These are phyloP conservation scores for Diaporthe caulivora DNA, from an alignment of 2,329 filamentous ascomycete species.

Conservation along the genomic window DNA sequence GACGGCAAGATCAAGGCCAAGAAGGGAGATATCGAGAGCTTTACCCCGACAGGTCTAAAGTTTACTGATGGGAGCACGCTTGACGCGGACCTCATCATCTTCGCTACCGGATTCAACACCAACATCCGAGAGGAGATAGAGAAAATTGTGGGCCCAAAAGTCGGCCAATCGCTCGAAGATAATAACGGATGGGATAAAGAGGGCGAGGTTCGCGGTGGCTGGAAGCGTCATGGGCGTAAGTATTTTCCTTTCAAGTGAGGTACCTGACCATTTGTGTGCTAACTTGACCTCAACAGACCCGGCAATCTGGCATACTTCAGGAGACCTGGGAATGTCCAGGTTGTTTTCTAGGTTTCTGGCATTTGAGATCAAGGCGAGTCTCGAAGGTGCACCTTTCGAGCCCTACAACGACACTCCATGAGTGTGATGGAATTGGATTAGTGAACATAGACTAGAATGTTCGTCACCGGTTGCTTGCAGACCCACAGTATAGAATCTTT, in stretches of 20 bases:
- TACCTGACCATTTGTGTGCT: no score
- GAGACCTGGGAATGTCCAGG: neutral
- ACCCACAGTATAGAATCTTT: neutral
- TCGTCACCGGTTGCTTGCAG: neutral
- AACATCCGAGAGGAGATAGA: conserved; percentile 4
- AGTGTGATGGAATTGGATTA: neutral
- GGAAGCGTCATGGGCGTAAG: conserved; percentile 4
- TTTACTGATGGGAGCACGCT: conserved; percentile 63
- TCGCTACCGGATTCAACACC: conserved; percentile 59
- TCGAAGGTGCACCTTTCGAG: neutral
- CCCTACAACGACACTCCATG: neutral
- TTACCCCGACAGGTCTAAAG: conserved; percentile 55
- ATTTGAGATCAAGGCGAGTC: conserved; percentile 5
- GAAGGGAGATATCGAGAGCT: conserved; percentile 60
- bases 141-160: neutral
- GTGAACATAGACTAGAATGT: neutral
- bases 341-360: neutral
- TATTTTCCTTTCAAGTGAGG: neutral
- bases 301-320: neutral
- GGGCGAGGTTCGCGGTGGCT: neutral
- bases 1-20: conserved; percentile 69
- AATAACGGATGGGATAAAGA: neutral
- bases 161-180: neutral
- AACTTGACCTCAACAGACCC: neutral
- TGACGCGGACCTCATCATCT: conserved; percentile 68